A percentile compares a stretch with the other conserved stretches of the same genome.
phyloP scores from a whole-genome alignment of 2,329 filamentous ascomycete genomes.

The Pseudogymnoascus verrucosus region DNA sequence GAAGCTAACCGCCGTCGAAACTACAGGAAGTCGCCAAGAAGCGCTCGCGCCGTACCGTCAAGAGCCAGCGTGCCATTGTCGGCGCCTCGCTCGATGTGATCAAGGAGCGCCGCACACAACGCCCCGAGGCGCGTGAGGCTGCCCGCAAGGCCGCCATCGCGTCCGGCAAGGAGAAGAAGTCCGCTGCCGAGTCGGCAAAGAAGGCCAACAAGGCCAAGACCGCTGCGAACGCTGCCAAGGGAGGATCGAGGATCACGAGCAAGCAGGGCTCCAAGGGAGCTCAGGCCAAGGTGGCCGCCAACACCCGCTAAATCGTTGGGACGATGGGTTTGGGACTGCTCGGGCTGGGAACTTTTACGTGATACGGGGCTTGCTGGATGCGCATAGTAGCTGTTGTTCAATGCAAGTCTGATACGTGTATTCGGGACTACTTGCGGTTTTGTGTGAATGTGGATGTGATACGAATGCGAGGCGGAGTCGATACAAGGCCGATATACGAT shows the following conservation, averaged over 20 bases:
- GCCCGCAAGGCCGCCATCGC: slow-evolving; percentile 87
- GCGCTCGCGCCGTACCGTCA: slow-evolving; percentile 95
- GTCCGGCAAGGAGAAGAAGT: slow-evolving; percentile 98
- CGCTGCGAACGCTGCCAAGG: slow-evolving; percentile 66
- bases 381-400: slow-evolving; percentile 13
- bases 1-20: slow-evolving; percentile 10
- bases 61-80: slow-evolving; percentile 97
- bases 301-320: slow-evolving; percentile 61
- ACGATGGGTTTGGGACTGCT: slow-evolving; percentile 16
- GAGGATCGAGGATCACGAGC: slow-evolving; percentile 77
- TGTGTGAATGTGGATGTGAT: slow-evolving; percentile 4
- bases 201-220: slow-evolving; percentile 99
- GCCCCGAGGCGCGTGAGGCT: slow-evolving; percentile 90
- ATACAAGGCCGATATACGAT: neutral
- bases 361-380: slow-evolving; percentile 9
- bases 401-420: slow-evolving; percentile 14
- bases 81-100: slow-evolving; percentile 99
- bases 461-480: neutral
- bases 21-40: slow-evolving; percentile 98
- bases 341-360: slow-evolving; percentile 10
- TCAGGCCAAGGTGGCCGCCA: slow-evolving; percentile 74
- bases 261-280: slow-evolving; percentile 97
- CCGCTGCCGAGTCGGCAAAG: slow-evolving; percentile 78
- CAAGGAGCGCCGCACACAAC: slow-evolving; percentile 94
- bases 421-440: neutral